Evolutionary conservation across 345 rosid species (phyloP).

Genomic region (Zanthoxylum bungeanum): DNA sequence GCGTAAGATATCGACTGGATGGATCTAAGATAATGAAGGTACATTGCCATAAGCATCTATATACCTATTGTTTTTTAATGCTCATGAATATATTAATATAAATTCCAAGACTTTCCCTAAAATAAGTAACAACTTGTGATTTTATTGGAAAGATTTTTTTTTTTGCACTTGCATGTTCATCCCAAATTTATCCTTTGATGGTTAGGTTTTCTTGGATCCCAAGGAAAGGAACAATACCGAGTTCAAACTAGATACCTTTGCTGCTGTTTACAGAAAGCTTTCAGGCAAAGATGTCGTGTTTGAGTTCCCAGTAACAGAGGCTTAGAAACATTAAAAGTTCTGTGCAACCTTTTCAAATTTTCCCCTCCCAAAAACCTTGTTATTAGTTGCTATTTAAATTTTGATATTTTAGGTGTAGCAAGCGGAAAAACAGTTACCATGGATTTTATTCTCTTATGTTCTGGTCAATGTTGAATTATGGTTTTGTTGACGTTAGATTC

Average conservation of each 20-base stretch:
- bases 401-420: slow-evolving; percentile 20
- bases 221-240: slow-evolving; percentile 79
- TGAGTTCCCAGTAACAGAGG: slow-evolving; percentile 63
- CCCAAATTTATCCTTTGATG: not conserved
- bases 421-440: not conserved
- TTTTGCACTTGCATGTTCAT: not conserved
- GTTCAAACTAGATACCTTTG: slow-evolving; percentile 69
- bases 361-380: not conserved
- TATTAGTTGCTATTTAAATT: slow-evolving; percentile 17
- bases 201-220: slow-evolving; percentile 74
- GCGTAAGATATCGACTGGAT: slow-evolving; percentile 64
- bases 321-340: slow-evolving; percentile 23
- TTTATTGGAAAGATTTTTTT: not conserved
- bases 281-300: slow-evolving; percentile 78
- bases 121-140: not conserved
- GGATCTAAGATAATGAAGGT: slow-evolving; percentile 89
- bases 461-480: not conserved
- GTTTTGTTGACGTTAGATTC: not conserved
- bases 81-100: not conserved
- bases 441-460: slow-evolving; percentile 3
- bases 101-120: not conserved
- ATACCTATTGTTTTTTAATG: not conserved
- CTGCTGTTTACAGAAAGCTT: slow-evolving; percentile 81
- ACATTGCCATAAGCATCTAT: not conserved
- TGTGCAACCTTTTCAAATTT: slow-evolving; percentile 7